Evolutionary conservation across 345 rosid genomes (phyloP), one percentile per base, ranked within the genome.

Genomic region (Lepidium africanum): DNA sequence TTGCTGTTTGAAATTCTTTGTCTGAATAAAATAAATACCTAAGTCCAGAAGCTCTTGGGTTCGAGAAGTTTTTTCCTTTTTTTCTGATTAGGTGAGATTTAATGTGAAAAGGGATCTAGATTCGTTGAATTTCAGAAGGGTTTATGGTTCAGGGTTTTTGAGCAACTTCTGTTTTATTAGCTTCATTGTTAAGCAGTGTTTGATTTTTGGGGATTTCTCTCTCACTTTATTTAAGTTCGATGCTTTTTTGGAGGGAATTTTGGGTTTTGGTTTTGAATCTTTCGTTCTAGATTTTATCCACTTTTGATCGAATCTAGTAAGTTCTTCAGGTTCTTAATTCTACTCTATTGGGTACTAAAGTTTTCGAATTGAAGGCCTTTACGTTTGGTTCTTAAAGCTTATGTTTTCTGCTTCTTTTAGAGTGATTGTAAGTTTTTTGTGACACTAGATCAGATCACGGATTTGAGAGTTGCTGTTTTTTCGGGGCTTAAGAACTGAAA

Each of bases 1-100:
- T 13, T 65, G 0, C n/a, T 48, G 41, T 38, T 46, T 63, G 8
- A 55, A 10, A 10, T 42, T 38, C 11, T 14, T 11, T 57, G 46
- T 56, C 51, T 72, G 65, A 57, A 10, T 65, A 65, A 49, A 57
- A n/a, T 65, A 65, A 49, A 65, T 73, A 73, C 62, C 41, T 39
- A 40, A 63, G 42, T 71, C 45, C 13, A 19, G 16, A 51, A 39
- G 59, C 37, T 41, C 43, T 58, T 58, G 2, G 27, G 59, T 56
- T 71, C 75, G 17, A 58, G 73, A 69, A 69, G 73, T 27, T 30
- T 25, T 21, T 21, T 21, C 23, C 23, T 11, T 6, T 49, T 69
- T 46, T n/a, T 23, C 10, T 25, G 49, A 55, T 45, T 69, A 47
- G 67, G 61, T 70, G 61, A 70, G 61, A 17, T 59, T 49, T 21